A percentile compares a stretch with the other conserved stretches of the same genome.
These are phyloP conservation scores for Vigna mungo DNA, from an alignment of 306 rosid species.

Conservation along the genomic window DNA sequence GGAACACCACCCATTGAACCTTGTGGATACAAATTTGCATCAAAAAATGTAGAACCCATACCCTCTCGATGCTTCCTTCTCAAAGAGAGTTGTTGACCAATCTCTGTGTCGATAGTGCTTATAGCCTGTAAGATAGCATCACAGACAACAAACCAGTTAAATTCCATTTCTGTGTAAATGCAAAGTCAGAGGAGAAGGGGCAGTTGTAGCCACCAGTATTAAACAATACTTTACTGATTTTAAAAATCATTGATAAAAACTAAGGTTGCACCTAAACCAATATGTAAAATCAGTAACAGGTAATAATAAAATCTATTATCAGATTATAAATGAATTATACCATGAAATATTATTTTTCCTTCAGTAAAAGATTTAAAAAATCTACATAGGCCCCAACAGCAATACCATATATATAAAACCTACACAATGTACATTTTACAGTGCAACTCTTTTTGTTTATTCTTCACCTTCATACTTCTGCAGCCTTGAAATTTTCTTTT, in stretches of 20 bases:
- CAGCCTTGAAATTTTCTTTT: background rate
- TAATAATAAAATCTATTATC: background rate
- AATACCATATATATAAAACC: background rate
- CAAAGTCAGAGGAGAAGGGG: background rate
- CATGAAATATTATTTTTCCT: background rate
- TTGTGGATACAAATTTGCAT: slow-evolving; percentile 76
- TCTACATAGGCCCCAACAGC: background rate
- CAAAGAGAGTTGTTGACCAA: slow-evolving; percentile 78
- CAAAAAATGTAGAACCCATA: slow-evolving; percentile 81
- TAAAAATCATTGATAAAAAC: background rate
- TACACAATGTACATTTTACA: background rate
- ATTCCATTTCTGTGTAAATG: background rate
- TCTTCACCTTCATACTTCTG: background rate
- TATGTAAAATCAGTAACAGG: background rate
- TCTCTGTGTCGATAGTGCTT: slow-evolving; percentile 86
- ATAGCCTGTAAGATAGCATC: slow-evolving; percentile 65
- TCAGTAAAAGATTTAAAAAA: background rate
- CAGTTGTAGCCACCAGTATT: background rate
- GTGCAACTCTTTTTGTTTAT: background rate
- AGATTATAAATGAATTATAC: background rate
- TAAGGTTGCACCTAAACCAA: background rate
- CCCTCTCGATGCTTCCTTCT: slow-evolving; percentile 95
- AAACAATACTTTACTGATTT: background rate
- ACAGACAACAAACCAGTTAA: slow-evolving; percentile 24
- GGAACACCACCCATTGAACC: slow-evolving; percentile 93